These are phyloP conservation scores for Lactuca sativa DNA, from an alignment of 129 eudicot genomes.

Conservation along the genomic window DNA sequence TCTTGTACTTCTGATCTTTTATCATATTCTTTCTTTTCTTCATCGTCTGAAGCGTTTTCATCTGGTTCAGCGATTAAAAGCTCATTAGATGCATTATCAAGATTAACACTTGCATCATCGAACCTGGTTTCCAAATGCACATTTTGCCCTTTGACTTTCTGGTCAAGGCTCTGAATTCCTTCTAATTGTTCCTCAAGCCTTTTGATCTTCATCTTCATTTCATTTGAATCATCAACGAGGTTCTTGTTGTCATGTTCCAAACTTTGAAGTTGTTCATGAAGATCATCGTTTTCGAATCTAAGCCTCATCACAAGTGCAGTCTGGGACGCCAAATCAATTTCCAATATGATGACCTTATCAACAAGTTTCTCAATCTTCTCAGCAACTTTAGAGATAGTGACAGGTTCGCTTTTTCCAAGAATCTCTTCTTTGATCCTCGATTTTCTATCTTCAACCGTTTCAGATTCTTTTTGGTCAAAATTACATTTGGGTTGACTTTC, in stretches of 20 bases:
- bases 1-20: not conserved
- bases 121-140: constrained; percentile 36
- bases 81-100: constrained; percentile 47
- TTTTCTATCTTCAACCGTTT: constrained; percentile 20
- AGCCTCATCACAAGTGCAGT: constrained; percentile 48
- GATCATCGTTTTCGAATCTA: constrained; percentile 45
- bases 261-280: constrained; percentile 38
- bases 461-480: constrained; percentile 21
- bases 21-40: not conserved
- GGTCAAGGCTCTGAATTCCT: constrained; percentile 39
- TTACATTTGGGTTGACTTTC: constrained; percentile 12
- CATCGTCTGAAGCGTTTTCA: constrained; percentile 22
- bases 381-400: constrained; percentile 54
- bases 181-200: constrained; percentile 50
- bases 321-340: constrained; percentile 54
- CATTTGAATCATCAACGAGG: constrained; percentile 31
- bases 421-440: constrained; percentile 36
- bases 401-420: constrained; percentile 23
- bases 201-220: constrained; percentile 41
- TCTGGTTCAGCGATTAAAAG: constrained; percentile 34
- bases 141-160: constrained; percentile 33
- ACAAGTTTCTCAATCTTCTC: constrained; percentile 75
- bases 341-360: constrained; percentile 50
- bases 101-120: constrained; percentile 33
- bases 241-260: constrained; percentile 45